A percentile compares a stretch with the other conserved stretches of the same genome.
phyloP scores from a whole-genome alignment of 352 stramenopile genomes.

The Globisporangium ultimum region DNA sequence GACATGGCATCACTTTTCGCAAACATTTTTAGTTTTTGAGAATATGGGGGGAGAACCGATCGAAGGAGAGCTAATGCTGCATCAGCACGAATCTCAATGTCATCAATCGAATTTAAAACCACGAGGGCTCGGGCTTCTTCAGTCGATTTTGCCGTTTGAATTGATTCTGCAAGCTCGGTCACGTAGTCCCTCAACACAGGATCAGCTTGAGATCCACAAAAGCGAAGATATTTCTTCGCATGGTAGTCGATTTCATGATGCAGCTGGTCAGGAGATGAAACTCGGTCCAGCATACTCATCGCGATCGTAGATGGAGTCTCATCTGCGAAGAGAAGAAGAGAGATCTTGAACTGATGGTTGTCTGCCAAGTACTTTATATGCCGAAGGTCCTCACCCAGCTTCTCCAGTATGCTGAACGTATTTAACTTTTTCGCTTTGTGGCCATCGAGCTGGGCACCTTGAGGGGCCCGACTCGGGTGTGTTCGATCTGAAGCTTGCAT shows the following conservation, averaged over 20 bases:
- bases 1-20: constrained; percentile 22
- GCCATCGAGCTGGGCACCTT: constrained; percentile 10
- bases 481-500: constrained; percentile 6
- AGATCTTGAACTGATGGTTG: constrained; percentile 56
- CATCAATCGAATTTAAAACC: constrained; percentile 30
- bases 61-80: constrained; percentile 33
- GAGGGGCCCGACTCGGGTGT: not conserved
- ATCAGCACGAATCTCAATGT: constrained; percentile 24
- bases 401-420: constrained; percentile 25
- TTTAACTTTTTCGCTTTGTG: constrained; percentile 18
- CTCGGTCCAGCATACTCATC: constrained; percentile 73
- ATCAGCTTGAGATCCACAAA: constrained; percentile 36
- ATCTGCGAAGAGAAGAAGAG: constrained; percentile 43
- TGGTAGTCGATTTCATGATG: constrained; percentile 36
- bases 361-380: constrained; percentile 50
- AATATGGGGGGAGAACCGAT: constrained; percentile 56
- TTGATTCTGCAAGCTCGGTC: constrained; percentile 34
- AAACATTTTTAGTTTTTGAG: constrained; percentile 40
- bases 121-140: constrained; percentile 28
- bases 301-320: constrained; percentile 66
- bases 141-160: constrained; percentile 16
- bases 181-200: constrained; percentile 46
- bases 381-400: constrained; percentile 33
- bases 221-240: constrained; percentile 40
- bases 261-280: constrained; percentile 29